These are phyloP conservation scores for Halophytophthora batemanensis DNA, from an alignment of 352 stramenopile genomes.

Conservation along the genomic window DNA sequence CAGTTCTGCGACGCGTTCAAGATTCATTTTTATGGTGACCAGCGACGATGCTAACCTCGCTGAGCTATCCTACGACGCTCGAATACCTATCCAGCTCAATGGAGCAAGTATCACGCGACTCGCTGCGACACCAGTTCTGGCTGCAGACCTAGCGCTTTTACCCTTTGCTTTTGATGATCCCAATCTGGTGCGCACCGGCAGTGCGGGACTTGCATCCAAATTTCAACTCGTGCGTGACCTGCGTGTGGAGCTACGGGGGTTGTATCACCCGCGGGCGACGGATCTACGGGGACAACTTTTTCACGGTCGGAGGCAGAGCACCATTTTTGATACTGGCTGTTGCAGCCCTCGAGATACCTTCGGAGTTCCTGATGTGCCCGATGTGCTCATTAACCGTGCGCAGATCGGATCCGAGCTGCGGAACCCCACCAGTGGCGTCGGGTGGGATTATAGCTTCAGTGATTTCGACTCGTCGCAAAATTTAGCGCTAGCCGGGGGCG, in stretches of 20 bases:
- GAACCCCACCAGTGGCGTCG: slow-evolving; percentile 61
- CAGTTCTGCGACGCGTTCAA: slow-evolving; percentile 35
- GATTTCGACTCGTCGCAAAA: slow-evolving; percentile 45
- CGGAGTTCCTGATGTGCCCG: slow-evolving; percentile 31
- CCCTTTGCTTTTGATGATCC: slow-evolving; percentile 17
- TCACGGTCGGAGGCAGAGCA: slow-evolving; percentile 38
- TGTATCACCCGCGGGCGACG: slow-evolving; percentile 65
- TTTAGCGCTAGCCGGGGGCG: slow-evolving; percentile 44
- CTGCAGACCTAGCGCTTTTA: slow-evolving; percentile 41
- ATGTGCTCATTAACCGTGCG: slow-evolving; percentile 38
- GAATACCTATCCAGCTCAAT: slow-evolving; percentile 39
- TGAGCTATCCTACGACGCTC: slow-evolving; percentile 54
- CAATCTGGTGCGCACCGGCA: slow-evolving; percentile 20
- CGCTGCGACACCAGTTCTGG: slow-evolving; percentile 26
- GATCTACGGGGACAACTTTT: slow-evolving; percentile 52
- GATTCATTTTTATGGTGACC: slow-evolving; percentile 52
- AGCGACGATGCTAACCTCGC: slow-evolving; percentile 10
- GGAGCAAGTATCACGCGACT: slow-evolving; percentile 46
- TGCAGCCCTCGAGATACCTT: slow-evolving; percentile 40
- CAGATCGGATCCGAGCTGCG: slow-evolving; percentile 34
- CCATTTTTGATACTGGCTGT: slow-evolving; percentile 41
- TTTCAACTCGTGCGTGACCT: slow-evolving; percentile 56
- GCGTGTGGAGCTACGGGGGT: slow-evolving; percentile 42
- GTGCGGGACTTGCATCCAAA: slow-evolving; percentile 45
- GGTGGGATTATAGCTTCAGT: slow-evolving; percentile 69